These are phyloP conservation scores for Globisporangium uncinulatum DNA, from an alignment of 352 stramenopile genomes.

Conservation along the genomic window DNA sequence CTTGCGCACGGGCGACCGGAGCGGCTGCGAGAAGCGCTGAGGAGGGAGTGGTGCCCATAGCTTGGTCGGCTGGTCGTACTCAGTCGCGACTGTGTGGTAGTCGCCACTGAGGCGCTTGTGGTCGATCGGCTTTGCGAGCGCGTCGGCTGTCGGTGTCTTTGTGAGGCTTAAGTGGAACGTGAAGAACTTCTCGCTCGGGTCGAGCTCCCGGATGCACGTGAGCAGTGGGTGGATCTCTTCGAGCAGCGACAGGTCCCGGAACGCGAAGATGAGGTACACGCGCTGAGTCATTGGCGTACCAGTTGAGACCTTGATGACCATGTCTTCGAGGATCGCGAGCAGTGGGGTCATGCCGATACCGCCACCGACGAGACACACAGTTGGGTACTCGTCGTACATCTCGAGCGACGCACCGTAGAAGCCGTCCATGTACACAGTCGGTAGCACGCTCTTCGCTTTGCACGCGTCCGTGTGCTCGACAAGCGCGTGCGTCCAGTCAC, in stretches of 20 bases:
- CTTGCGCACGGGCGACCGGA: slow-evolving; percentile 7
- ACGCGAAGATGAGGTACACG: slow-evolving; percentile 33
- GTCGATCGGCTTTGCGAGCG: slow-evolving; percentile 14
- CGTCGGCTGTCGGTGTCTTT: slow-evolving; percentile 2
- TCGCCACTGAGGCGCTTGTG: not conserved
- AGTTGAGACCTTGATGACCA: slow-evolving; percentile 16
- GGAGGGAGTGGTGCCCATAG: not conserved
- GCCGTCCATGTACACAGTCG: slow-evolving; percentile 25
- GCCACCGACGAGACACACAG: slow-evolving; percentile 17
- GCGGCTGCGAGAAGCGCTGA: slow-evolving; percentile 10
- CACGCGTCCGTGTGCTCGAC: slow-evolving; percentile 15
- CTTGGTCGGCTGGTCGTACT: too few species aligned
- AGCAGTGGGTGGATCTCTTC: slow-evolving; percentile 31
- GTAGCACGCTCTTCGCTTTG: slow-evolving; percentile 12
- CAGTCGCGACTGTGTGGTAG: not conserved
- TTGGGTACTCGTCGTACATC: slow-evolving; percentile 19
- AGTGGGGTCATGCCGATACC: slow-evolving; percentile 24
- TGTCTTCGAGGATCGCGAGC: slow-evolving; percentile 26
- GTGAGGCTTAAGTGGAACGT: slow-evolving; percentile 22
- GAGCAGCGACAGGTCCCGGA: slow-evolving; percentile 30
- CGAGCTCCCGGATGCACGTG: slow-evolving; percentile 16
- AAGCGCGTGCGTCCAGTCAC: slow-evolving; percentile 19
- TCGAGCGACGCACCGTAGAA: slow-evolving; percentile 20
- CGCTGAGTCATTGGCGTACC: slow-evolving; percentile 10
- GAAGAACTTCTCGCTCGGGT: slow-evolving; percentile 20